phyloP scores from a whole-genome alignment of 83 land plant genomes.

The Thuja plicata region DNA sequence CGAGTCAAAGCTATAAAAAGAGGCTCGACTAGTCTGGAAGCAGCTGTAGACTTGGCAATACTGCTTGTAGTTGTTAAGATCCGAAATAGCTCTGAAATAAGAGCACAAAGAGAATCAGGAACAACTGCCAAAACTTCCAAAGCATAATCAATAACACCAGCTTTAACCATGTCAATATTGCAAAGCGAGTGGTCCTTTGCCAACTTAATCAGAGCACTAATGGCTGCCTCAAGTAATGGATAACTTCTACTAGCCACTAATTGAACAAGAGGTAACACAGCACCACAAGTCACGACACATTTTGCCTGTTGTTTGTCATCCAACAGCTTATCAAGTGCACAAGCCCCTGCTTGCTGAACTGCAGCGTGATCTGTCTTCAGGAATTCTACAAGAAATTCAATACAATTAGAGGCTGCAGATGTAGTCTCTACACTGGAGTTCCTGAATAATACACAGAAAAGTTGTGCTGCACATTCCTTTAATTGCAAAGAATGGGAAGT shows the following conservation, averaged over 20 bases:
- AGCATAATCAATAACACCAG: constrained; percentile 65
- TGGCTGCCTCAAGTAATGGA: constrained; percentile 47
- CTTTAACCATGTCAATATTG: constrained; percentile 84
- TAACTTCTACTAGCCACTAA: constrained; percentile 48
- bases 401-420: constrained; percentile 48
- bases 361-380: constrained; percentile 30
- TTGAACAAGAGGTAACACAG: constrained; percentile 59
- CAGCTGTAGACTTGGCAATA: constrained; percentile 66
- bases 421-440: constrained; percentile 39
- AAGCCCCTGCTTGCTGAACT: constrained; percentile 47
- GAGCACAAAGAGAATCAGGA: constrained; percentile 55
- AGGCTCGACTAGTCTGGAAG: constrained; percentile 70
- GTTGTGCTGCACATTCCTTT: constrained; percentile 67
- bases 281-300: constrained; percentile 49
- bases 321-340: constrained; percentile 70
- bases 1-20: constrained; percentile 50
- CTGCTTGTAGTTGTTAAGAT: constrained; percentile 76
- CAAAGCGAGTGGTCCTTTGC: constrained; percentile 75
- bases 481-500: constrained; percentile 56
- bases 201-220: constrained; percentile 68
- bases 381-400: constrained; percentile 58
- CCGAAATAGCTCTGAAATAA: constrained; percentile 70
- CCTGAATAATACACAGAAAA: constrained; percentile 62
- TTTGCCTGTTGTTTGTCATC: constrained; percentile 82
- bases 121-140: constrained; percentile 61